Percentiles rank a stretch among this genome's conserved stretches.
phyloP scores from a whole-genome alignment of 2,329 filamentous ascomycete genomes.

The Hypoxylon sp. region DNA sequence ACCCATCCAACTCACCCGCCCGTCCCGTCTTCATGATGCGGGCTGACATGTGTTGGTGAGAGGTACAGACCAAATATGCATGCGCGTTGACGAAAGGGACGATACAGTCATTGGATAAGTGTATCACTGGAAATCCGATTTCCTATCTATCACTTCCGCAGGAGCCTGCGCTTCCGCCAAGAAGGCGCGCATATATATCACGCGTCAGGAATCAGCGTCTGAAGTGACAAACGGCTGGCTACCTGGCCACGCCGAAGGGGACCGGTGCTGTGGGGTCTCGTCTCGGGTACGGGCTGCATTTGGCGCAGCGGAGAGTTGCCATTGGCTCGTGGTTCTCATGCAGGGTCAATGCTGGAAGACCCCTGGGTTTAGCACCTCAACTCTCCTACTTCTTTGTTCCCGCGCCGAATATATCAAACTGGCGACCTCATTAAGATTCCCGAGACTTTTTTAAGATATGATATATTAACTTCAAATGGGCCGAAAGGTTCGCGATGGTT shows the following conservation, averaged over 20 bases:
- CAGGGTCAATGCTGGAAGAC: constrained; percentile 26
- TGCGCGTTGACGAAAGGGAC: constrained; percentile 19
- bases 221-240: constrained; percentile 27
- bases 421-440: not conserved
- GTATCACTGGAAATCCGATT: constrained; percentile 6
- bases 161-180: constrained; percentile 23
- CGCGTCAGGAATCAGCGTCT: constrained; percentile 22
- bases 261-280: constrained; percentile 22
- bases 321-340: constrained; percentile 36
- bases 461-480: not conserved
- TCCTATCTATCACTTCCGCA: constrained; percentile 17
- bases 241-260: constrained; percentile 21
- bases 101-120: too few relatives aligned
- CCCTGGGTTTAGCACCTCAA: not conserved
- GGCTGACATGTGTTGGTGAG: constrained; percentile 17
- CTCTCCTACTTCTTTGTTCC: not conserved
- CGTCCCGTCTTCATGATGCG: constrained; percentile 16
- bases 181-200: constrained; percentile 16
- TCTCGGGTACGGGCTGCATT: constrained; percentile 31
- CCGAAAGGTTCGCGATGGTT: not conserved
- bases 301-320: constrained; percentile 9
- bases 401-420: constrained; percentile 9
- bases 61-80: constrained; percentile 7
- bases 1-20: constrained; percentile 5
- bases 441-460: not conserved